These are phyloP conservation scores for Colletotrichum karsti DNA, from an alignment of 2,329 filamentous ascomycete genomes.

Conservation along the genomic window DNA sequence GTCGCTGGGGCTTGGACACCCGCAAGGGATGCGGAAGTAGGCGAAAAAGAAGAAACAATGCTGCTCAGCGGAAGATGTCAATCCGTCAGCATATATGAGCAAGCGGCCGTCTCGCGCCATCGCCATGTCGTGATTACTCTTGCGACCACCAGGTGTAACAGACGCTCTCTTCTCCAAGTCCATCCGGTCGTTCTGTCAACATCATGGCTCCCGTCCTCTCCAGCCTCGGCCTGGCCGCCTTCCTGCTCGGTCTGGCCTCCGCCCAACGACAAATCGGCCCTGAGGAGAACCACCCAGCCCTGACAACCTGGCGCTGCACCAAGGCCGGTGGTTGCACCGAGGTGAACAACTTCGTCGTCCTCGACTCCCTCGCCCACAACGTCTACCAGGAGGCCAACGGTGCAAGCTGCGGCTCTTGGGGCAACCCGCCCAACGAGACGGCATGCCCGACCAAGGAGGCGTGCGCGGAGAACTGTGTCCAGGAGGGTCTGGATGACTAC, in stretches of 20 bases:
- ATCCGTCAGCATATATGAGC: conserved; percentile 11
- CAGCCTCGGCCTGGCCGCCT: conserved; percentile 22
- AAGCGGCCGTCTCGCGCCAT: background rate
- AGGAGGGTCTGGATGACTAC: conserved; percentile 61
- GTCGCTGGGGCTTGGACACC: too few species aligned
- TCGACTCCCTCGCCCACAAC: conserved; percentile 55
- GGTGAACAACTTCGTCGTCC: conserved; percentile 56
- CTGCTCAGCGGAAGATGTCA: too few species aligned
- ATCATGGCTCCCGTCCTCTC: conserved; percentile 20
- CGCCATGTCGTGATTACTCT: background rate
- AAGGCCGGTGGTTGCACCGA: conserved; percentile 55
- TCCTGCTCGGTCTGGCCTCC: conserved; percentile 37
- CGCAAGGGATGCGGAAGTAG: too few species aligned
- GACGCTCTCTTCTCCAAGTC: background rate
- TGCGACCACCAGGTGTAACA: background rate
- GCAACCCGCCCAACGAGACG: conserved; percentile 46
- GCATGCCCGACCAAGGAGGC: conserved; percentile 58
- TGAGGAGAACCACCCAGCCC: conserved; percentile 57
- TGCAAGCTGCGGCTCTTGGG: conserved; percentile 41
- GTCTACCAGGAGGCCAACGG: conserved; percentile 51
- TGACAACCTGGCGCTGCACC: conserved; percentile 62
- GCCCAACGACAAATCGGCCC: conserved; percentile 49
- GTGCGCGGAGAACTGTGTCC: conserved; percentile 63
- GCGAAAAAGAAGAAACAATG: fast-evolving
- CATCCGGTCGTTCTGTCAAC: background rate